Base-by-base conservation (phyloP, 148 eudicot species). In the Suaeda aralocaspica region DNA sequence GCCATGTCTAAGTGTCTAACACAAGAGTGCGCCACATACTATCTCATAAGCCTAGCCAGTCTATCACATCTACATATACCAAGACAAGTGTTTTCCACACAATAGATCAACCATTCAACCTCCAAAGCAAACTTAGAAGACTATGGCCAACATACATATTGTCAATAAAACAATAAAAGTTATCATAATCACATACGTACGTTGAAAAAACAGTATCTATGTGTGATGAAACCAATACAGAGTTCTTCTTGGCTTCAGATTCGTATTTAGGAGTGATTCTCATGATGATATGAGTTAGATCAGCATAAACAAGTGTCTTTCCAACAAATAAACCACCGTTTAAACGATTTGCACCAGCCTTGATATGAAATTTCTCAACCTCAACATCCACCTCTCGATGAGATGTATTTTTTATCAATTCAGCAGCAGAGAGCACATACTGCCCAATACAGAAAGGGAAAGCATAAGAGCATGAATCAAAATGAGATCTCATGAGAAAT, bases 341-440 rank as follows among this genome's bases (percentile, higher is more conserved):
- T 60, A 91, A 73, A 79, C 66, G 77, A 80, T 91, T 87, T 36
- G 90, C 97, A 82, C 97, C 98, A 72, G 82, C 59, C 18, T 79
- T 86, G 55, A 80, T 92, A 82, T 87, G 88, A 76, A 89, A 91
- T 70, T 79, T 71, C 34, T 94, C 98, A 45, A 94, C 88, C 77
- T 94, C 88, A 72, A 91, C 96, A 76, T 89, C 96, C 70, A 87
- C 98, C 81, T 89, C 98, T 92, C 91, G 86, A 58, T 94, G 92
- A 72, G 98, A 88, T 21, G 80, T 81, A 69, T 84, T 84, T 74
- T 81, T 87, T 48, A 94, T 86, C 67, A 41, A 73, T 68, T 94
- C 92, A 70, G 92, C 78, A 69, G 79, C 85, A 67, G 52, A 67
- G 67, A 53, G 45, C 57, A 94, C 98, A 82, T 94, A 89, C 98